Evolutionary conservation across 371 early-diverging fungal genomes (phyloP).

Genomic region (Batkoa obscura): DNA sequence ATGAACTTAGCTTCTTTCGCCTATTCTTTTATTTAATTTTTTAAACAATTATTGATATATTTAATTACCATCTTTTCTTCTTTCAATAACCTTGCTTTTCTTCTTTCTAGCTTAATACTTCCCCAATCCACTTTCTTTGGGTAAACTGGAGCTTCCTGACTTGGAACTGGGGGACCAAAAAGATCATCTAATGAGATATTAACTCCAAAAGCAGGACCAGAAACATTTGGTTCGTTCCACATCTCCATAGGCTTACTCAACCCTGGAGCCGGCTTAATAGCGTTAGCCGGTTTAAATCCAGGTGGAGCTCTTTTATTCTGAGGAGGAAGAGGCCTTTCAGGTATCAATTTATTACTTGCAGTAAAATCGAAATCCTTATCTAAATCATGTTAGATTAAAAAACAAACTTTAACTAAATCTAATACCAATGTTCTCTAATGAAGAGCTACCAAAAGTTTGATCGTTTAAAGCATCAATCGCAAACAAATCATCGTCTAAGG

Average conservation of each 20-base stretch:
- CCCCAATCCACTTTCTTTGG: background rate
- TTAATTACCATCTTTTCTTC: background rate
- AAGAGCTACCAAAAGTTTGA: background rate
- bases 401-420: background rate
- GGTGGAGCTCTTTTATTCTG: too few species aligned
- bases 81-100: background rate
- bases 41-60: background rate
- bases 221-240: background rate
- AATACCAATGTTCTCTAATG: too few species aligned
- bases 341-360: too few species aligned
- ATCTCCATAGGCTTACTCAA: background rate
- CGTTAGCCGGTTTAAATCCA: background rate
- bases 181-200: too few species aligned
- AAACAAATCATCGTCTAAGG: background rate
- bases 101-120: background rate
- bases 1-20: slow-evolving; percentile 66
- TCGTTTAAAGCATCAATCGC: background rate
- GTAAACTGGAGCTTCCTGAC: background rate
- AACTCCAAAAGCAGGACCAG: too few species aligned
- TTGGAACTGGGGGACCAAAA: too few species aligned
- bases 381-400: background rate
- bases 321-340: too few species aligned
- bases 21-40: slow-evolving; percentile 17
- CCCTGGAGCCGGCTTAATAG: background rate
- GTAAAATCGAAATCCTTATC: background rate